Conservation (phyloP, 225 moss, liverwort and hornwort species). For the Climacium dendroides region DNA sequence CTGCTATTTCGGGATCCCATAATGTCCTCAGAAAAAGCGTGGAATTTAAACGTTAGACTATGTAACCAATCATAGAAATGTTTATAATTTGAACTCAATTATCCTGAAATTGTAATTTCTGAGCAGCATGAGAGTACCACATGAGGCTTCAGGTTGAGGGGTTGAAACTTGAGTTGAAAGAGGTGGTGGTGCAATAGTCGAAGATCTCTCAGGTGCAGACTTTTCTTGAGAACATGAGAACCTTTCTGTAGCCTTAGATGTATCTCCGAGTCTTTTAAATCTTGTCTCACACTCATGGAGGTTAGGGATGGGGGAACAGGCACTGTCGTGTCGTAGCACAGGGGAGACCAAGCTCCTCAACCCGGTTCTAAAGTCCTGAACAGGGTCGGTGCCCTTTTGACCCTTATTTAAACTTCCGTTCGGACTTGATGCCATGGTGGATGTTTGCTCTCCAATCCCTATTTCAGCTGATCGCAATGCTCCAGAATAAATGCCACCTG, state of each 20-base stretch:
- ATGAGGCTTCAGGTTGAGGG: neutral
- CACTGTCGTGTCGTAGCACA: neutral
- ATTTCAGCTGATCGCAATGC: neutral
- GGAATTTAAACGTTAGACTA: neutral
- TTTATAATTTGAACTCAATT: neutral
- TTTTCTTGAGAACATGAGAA: neutral
- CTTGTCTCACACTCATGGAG: neutral
- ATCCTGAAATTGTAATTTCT: neutral
- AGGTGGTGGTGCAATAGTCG: neutral
- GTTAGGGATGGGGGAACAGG: slow-evolving; percentile 13
- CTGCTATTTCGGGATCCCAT: neutral
- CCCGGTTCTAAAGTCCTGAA: neutral
- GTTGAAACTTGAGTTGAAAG: slow-evolving; percentile 5
- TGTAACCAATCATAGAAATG: neutral
- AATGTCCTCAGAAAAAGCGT: neutral
- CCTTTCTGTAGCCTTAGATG: neutral
- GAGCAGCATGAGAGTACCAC: slow-evolving; percentile 3
- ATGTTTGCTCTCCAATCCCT: neutral
- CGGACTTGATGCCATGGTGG: neutral
- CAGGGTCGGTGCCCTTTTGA: neutral
- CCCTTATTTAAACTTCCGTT: neutral
- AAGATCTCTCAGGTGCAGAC: neutral
- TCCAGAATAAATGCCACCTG: neutral
- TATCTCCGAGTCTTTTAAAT: neutral
- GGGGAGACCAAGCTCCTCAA: neutral